Percentiles rank a stretch among this genome's conserved stretches.
Evolutionary conservation across 2,329 filamentous ascomycete species (phyloP).

Genomic region (Acephala macrosclerotiorum): DNA sequence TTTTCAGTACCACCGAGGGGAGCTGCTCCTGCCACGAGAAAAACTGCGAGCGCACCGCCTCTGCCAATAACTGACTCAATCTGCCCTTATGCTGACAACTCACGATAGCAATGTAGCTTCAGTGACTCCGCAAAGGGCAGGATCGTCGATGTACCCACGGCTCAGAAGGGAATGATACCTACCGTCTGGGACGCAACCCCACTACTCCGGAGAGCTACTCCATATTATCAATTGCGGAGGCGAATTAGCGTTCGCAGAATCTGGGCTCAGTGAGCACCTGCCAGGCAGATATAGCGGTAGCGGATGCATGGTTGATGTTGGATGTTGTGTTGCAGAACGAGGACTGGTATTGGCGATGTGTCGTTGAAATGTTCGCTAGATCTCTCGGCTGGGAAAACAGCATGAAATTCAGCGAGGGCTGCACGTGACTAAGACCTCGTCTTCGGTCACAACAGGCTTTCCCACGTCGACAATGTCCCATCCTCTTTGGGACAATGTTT

Average conservation of each 20-base stretch:
- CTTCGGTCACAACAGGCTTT: background rate
- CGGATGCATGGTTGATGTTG: background rate
- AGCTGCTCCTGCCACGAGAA: background rate
- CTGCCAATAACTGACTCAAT: constrained; percentile 1
- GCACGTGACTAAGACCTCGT: background rate
- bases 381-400: constrained; percentile 11
- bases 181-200: background rate
- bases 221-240: constrained; percentile 8
- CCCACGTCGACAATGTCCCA: no score
- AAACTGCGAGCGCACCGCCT: constrained; percentile 1
- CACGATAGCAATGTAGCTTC: constrained; percentile 10
- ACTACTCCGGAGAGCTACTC: background rate
- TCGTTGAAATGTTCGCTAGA: constrained; percentile 30
- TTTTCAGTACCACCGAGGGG: background rate
- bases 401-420: background rate
- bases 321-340: background rate
- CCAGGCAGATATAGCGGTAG: background rate
- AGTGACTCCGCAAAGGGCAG: background rate
- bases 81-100: background rate
- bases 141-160: constrained; percentile 5
- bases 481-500: no score
- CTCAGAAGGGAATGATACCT: background rate
- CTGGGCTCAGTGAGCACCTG: background rate
- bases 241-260: background rate
- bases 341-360: constrained; percentile 7